Evolutionary conservation across 1,284 basidiomycete species (phyloP).

Genomic region (Calocybe gambosa): DNA sequence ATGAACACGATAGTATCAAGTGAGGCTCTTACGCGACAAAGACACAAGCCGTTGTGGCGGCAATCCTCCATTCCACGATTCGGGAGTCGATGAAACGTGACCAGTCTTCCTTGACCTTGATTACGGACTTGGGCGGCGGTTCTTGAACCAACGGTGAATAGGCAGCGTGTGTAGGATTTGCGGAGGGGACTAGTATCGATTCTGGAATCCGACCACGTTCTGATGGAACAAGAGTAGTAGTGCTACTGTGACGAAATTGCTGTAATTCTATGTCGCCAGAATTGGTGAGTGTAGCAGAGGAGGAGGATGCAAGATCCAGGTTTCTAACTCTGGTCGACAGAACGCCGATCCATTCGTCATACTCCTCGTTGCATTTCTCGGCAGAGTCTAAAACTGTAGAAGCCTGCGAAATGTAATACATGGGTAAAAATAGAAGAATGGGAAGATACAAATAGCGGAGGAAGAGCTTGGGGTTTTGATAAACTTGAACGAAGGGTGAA

Average conservation of each 20-base stretch:
- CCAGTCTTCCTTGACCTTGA: conserved; percentile 9
- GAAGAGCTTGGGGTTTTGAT: conserved; percentile 2
- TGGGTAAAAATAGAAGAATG: conserved; percentile 6
- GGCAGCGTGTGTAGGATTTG: background rate
- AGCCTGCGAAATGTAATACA: conserved; percentile 10
- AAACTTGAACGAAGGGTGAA: background rate
- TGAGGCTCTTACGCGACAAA: conserved; percentile 13
- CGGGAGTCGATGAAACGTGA: conserved; percentile 11
- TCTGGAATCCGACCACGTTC: conserved; percentile 3
- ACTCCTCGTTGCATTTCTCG: conserved; percentile 11
- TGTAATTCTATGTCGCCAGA: conserved; percentile 3
- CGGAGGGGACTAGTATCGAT: conserved; percentile 2
- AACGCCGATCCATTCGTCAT: conserved; percentile 12
- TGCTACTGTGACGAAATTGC: background rate
- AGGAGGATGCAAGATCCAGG: conserved; percentile 1
- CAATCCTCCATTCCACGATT: conserved; percentile 14
- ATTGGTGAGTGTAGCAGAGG: conserved; percentile 1
- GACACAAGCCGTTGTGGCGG: conserved; percentile 11
- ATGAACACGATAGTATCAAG: background rate
- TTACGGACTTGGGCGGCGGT: conserved; percentile 4
- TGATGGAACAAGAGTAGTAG: background rate
- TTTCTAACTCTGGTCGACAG: conserved; percentile 4
- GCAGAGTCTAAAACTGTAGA: conserved; percentile 3
- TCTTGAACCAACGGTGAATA: conserved; percentile 2
- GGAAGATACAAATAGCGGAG: conserved; percentile 7